A percentile compares a stretch with the other conserved stretches of the same genome.
phyloP scores from a whole-genome alignment of 176 grass and related monocot species.

The Luzula sylvatica region DNA sequence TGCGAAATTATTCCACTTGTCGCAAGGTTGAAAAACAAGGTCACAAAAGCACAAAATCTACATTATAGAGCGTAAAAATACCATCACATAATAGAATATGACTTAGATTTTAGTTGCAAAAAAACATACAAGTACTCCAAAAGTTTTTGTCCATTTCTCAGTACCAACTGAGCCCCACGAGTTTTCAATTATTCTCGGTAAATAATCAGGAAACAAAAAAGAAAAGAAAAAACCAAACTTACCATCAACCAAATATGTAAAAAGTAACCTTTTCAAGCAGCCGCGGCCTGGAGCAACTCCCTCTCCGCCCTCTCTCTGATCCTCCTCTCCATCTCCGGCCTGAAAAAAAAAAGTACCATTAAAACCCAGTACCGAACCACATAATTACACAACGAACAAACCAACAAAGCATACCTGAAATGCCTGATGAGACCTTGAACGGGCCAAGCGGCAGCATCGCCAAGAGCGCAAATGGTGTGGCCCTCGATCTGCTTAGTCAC shows the following conservation, averaged over 20 bases:
- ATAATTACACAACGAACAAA: background rate
- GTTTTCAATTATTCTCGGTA: conserved; percentile 58
- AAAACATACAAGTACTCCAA: background rate
- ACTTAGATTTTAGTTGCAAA: background rate
- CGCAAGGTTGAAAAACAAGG: no score
- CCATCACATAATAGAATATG: background rate
- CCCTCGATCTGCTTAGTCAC: conserved; percentile 94
- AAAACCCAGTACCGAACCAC: background rate
- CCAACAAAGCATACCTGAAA: conserved; percentile 29
- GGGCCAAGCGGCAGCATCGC: conserved; percentile 87
- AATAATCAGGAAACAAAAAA: conserved; percentile 36
- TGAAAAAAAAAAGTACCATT: conserved; percentile 5
- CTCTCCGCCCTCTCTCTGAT: conserved; percentile 65
- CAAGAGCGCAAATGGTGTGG: conserved; percentile 81
- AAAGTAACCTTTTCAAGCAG: conserved; percentile 37
- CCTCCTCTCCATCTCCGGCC: conserved; percentile 84
- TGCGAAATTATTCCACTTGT: no score
- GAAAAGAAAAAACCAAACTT: background rate
- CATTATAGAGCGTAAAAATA: no score
- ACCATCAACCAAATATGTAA: no score
- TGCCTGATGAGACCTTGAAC: conserved; percentile 89
- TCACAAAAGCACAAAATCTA: no score
- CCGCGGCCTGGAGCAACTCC: conserved; percentile 62
- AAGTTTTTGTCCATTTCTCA: conserved; percentile 5
- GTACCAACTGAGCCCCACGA: conserved; percentile 35